A percentile compares a stretch with the other conserved stretches of the same genome.
Conservation (phyloP, 1,139 yeast species). For the Blastobotrys buckinghamii region DNA sequence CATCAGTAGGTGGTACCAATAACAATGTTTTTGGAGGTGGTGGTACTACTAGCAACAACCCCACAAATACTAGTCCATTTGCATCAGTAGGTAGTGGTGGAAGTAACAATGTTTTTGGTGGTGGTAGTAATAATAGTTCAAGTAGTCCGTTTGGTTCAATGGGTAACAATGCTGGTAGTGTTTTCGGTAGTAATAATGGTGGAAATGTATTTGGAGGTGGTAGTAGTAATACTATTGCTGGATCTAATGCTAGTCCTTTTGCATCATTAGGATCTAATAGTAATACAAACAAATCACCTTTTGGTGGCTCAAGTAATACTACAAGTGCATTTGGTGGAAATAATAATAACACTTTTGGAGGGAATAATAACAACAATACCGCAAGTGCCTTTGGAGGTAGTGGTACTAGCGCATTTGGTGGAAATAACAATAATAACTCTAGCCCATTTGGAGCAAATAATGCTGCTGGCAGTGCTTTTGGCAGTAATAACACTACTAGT, state of each 20-base stretch:
- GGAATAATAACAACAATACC: not conserved
- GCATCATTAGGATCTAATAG: constrained; percentile 11
- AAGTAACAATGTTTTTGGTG: constrained; percentile 13
- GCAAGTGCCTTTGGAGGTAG: not conserved
- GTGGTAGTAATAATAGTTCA: not conserved
- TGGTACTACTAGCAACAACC: not conserved
- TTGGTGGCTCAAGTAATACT: constrained; percentile 1
- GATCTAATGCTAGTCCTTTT: constrained; percentile 8
- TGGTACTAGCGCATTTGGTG: not conserved
- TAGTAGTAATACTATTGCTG: constrained; percentile 11
- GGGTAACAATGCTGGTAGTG: constrained; percentile 1
- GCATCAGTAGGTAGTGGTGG: constrained; percentile 7
- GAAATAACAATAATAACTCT: constrained; percentile 2
- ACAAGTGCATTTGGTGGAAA: constrained; percentile 12
- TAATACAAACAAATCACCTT: constrained; percentile 9
- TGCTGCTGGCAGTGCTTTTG: not conserved
- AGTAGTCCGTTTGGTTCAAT: constrained; percentile 10
- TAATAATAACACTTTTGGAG: not conserved
- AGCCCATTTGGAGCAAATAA: constrained; percentile 9
- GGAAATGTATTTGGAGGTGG: not conserved
- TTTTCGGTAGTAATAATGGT: constrained; percentile 11
- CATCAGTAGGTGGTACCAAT: constrained; percentile 1
- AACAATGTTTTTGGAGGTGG: constrained; percentile 12
- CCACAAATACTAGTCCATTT: constrained; percentile 7
- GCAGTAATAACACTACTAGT: not conserved